Evolutionary conservation across 805 yeast genomes (phyloP).

Genomic region (Suhomyces vadensis): DNA sequence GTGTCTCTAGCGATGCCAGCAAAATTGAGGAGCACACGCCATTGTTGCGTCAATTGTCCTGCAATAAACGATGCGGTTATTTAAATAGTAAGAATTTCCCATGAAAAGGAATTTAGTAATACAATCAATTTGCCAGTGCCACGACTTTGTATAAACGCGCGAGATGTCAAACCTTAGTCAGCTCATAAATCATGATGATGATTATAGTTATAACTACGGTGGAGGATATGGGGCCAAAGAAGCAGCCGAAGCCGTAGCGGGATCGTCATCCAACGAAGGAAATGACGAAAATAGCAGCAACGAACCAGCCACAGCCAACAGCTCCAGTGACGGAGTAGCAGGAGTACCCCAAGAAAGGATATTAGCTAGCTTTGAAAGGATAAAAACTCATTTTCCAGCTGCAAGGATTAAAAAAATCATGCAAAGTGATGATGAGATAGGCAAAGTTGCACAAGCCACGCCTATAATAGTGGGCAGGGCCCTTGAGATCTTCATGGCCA

Average conservation of each 20-base stretch:
- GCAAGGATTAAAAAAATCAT: slow-evolving; percentile 94
- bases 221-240: slow-evolving; percentile 4
- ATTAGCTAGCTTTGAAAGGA: slow-evolving; percentile 43
- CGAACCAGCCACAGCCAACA: too few species aligned
- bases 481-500: slow-evolving; percentile 85
- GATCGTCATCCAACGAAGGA: slow-evolving; percentile 8
- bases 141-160: slow-evolving; percentile 1
- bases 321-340: neutral
- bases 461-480: slow-evolving; percentile 98
- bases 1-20: slow-evolving; percentile 2
- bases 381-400: slow-evolving; percentile 84
- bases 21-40: slow-evolving; percentile 1
- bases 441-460: slow-evolving; percentile 97
- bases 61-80: slow-evolving; percentile 3
- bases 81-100: slow-evolving; percentile 8
- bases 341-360: slow-evolving; percentile 31
- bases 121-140: slow-evolving; percentile 6
- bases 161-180: slow-evolving; percentile 29
- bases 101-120: slow-evolving; percentile 4
- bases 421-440: slow-evolving; percentile 98
- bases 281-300: slow-evolving; percentile 4
- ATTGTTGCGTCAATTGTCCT: neutral
- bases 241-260: slow-evolving; percentile 2
- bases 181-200: slow-evolving; percentile 26
- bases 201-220: slow-evolving; percentile 16